These are phyloP conservation scores for Cytospora mali DNA, from an alignment of 2,329 filamentous ascomycete genomes.

Conservation along the genomic window DNA sequence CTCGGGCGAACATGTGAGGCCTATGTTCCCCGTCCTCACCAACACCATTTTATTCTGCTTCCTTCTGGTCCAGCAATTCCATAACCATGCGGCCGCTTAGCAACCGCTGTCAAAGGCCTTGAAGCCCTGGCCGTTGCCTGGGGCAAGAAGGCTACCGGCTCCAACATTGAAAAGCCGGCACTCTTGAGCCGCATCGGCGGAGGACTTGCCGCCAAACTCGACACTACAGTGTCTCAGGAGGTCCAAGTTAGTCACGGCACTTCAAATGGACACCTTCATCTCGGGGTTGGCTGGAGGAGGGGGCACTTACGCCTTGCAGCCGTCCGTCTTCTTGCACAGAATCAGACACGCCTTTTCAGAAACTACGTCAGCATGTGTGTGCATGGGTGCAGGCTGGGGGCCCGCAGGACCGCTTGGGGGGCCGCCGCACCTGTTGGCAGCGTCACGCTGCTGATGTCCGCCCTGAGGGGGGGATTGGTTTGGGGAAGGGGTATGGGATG, in stretches of 20 bases:
- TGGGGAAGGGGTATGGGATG: neutral
- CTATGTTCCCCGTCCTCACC: neutral
- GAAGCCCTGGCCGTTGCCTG: neutral
- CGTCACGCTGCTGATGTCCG: neutral
- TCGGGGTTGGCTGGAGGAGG: neutral
- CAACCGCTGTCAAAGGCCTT: neutral
- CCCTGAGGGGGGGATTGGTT: neutral
- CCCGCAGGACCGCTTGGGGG: neutral
- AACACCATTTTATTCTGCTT: fast-evolving
- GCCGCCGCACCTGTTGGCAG: neutral
- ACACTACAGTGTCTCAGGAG: neutral
- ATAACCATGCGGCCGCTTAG: neutral
- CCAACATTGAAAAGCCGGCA: neutral
- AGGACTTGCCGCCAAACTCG: neutral
- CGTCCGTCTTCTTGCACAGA: neutral
- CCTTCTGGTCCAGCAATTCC: too few relatives aligned
- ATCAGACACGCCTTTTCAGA: neutral
- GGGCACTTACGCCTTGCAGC: neutral
- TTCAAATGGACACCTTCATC: neutral
- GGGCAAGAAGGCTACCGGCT: neutral
- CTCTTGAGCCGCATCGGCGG: neutral
- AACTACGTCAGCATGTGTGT: neutral
- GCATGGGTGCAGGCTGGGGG: neutral
- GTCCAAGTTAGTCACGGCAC: neutral
- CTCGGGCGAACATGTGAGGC: too few relatives aligned